These are phyloP conservation scores for Neonectria punicea DNA, from an alignment of 2,329 filamentous ascomycete species.

Conservation along the genomic window DNA sequence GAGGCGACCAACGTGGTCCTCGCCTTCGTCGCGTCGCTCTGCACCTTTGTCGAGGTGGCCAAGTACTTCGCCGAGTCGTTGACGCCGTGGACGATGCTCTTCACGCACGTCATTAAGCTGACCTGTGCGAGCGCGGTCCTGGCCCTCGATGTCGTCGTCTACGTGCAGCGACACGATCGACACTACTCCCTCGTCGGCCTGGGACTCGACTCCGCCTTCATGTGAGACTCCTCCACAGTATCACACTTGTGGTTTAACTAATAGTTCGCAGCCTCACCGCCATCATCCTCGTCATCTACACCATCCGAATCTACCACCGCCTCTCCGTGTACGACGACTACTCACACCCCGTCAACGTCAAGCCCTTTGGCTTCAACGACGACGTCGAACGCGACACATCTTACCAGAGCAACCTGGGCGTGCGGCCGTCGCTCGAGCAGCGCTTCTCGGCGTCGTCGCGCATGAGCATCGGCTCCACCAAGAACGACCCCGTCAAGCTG, in stretches of 20 bases:
- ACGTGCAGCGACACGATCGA: slow-evolving; percentile 55
- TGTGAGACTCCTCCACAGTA: slow-evolving; percentile 52
- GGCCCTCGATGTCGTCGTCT: slow-evolving; percentile 63
- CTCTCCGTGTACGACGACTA: slow-evolving; percentile 62
- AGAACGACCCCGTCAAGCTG: slow-evolving; percentile 36
- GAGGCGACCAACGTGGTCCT: slow-evolving; percentile 63
- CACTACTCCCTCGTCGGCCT: slow-evolving; percentile 62
- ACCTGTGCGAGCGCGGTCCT: slow-evolving; percentile 59
- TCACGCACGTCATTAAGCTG: slow-evolving; percentile 62
- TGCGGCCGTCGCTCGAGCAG: slow-evolving; percentile 42
- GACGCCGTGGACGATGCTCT: slow-evolving; percentile 65
- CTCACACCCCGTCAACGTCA: slow-evolving; percentile 59
- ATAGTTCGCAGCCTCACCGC: slow-evolving; percentile 47
- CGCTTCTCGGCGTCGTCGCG: slow-evolving; percentile 41
- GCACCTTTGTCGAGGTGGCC: slow-evolving; percentile 60
- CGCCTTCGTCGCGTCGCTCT: slow-evolving; percentile 57
- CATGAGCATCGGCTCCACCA: slow-evolving; percentile 44
- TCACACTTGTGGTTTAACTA: neutral
- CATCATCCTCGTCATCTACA: slow-evolving; percentile 57
- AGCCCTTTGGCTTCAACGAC: slow-evolving; percentile 58
- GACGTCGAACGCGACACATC: slow-evolving; percentile 42
- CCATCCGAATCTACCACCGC: slow-evolving; percentile 59
- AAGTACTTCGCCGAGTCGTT: slow-evolving; percentile 60
- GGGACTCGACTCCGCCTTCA: slow-evolving; percentile 58
- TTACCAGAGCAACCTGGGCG: slow-evolving; percentile 33